Evolutionary conservation across 805 yeast species (phyloP), one percentile per base, ranked within the genome.

Genomic region (Saturnispora besseyi): DNA sequence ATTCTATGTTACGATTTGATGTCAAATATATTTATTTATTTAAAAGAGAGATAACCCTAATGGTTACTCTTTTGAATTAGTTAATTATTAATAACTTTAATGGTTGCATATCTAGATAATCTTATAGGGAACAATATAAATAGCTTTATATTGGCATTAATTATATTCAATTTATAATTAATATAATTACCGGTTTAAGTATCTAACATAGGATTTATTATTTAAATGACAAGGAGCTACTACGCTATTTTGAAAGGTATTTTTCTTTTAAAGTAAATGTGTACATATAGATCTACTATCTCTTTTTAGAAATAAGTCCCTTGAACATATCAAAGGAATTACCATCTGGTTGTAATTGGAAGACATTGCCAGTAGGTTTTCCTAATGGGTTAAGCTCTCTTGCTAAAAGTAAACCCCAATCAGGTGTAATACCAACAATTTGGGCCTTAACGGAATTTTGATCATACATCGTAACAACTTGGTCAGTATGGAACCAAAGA

Each of bases 321-420:
- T 77, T 84, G 70, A 93, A 85, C 75, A 93, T 90, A 63, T 93
- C 98, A 61, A 93, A 93, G 3, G 97, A 87, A 63, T 93, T 93
- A 1, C 99, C 99, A 65, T 93, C 99, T 0, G 99, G 98, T 64
- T 90, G 97, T 44, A 93, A 68, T 57, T 87, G 84, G 55, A 75
- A 81, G 4, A 60, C 69, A 40, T 70, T 73, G 0, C 87, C 86
- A 1, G 82, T 78, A 13, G 70, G 69, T 11, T 57, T 61, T 22
- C 74, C 75, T 12, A 65, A 59, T 5, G 65, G 56, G 45, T 76
- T 76, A 7, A 81, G 63, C 55, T 86, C 96, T 52, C 79, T 81
- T 2, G 87, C 99, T 12, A 81, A 66, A 51, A 93, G 68, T 68
- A 90, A 70, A 0, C 99, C 99, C 65, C 82, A 85, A 49, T 89